A percentile compares a stretch with the other conserved stretches of the same genome.
These are phyloP conservation scores for Kwoniella heveanensis DNA, from an alignment of 768 basidiomycete genomes.

Conservation along the genomic window DNA sequence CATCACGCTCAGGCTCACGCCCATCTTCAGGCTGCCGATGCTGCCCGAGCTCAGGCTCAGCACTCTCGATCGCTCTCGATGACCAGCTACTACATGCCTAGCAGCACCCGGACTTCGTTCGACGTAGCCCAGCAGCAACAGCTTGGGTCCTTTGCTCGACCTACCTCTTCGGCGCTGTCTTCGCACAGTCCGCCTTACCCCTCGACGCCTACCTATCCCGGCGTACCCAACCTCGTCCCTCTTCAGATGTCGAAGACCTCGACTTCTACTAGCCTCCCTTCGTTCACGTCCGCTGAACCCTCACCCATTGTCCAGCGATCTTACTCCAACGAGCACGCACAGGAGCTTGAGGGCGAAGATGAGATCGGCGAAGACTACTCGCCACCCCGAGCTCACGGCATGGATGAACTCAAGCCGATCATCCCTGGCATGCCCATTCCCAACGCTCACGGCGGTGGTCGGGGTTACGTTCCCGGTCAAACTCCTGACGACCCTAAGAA, in stretches of 20 bases:
- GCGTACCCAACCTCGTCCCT: slow-evolving; percentile 15
- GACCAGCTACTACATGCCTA: slow-evolving; percentile 13
- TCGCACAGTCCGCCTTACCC: slow-evolving; percentile 28
- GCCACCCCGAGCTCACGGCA: slow-evolving; percentile 1
- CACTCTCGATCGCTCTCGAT: slow-evolving; percentile 14
- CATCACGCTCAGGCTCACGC: slow-evolving; percentile 44
- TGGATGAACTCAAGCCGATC: slow-evolving; percentile 33
- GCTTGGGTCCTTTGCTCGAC: slow-evolving; percentile 8
- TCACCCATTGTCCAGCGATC: slow-evolving; percentile 15
- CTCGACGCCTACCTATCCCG: slow-evolving; percentile 25
- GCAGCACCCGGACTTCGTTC: slow-evolving; percentile 17
- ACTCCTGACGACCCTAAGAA: slow-evolving; percentile 56
- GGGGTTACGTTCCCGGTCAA: slow-evolving; percentile 55
- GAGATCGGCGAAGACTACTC: slow-evolving; percentile 36
- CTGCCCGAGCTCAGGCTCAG: slow-evolving; percentile 26
- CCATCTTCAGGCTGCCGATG: slow-evolving; percentile 38
- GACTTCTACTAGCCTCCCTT: slow-evolving; percentile 18
- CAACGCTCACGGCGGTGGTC: slow-evolving; percentile 53
- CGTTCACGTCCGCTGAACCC: slow-evolving; percentile 16
- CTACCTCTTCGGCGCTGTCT: slow-evolving; percentile 16
- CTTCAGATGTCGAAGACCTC: slow-evolving; percentile 16
- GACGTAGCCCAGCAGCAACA: slow-evolving; percentile 13
- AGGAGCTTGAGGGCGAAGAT: slow-evolving; percentile 34
- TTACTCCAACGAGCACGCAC: slow-evolving; percentile 11
- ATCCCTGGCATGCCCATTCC: slow-evolving; percentile 36